Base-by-base conservation (phyloP, 1,139 yeast genomes). In the Spathaspora sp. region DNA sequence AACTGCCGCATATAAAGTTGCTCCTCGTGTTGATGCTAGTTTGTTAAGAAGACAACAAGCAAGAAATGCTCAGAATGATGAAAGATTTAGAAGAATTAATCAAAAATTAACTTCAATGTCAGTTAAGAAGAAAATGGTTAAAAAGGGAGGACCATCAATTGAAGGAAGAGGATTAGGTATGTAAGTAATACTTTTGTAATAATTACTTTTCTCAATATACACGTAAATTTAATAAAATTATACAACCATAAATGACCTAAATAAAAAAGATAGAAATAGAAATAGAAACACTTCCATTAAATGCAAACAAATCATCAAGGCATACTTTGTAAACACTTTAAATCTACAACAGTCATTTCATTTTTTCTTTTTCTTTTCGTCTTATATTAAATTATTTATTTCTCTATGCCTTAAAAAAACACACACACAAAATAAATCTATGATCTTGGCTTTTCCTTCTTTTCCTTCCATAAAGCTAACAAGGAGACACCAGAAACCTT, bases 361-460 rank as follows among this genome's bases (percentile, higher is more conserved):
- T 20, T 7, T n/a, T 5, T 16, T 36, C 24, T 16, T 17, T n/a
- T 10, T 37, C 39, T 37, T n/a, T 36, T 10, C n/a, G n/a, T 16
- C 17, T 16, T 34, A 9, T 17, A 10, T 11, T 24, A 24, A 37
- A 37, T 37, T 37, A 20, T 24, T 24, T 24, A 24, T 37, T 34
- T 33, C 31, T 41, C 43, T 34, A 34, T 36, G 43, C 18, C 18
- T 18, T 34, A 23, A 41, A 41, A 17, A 13, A 15, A 41, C 18
- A 33, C 34, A 42, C 24, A 38, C 29, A 36, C 23, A 42, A 25
- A 39, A 33, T 24, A 25, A 43, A 48, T 44, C 46, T 89, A 91
- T 74, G 98, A 90, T 86, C 98, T 90, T 84, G 99, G 99, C 91
- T 95, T 95, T 86, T 95, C 99, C 89, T 93, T 93, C 98, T 95